Evolutionary conservation across 805 yeast species (phyloP).

Genomic region (Candida ulmi): DNA sequence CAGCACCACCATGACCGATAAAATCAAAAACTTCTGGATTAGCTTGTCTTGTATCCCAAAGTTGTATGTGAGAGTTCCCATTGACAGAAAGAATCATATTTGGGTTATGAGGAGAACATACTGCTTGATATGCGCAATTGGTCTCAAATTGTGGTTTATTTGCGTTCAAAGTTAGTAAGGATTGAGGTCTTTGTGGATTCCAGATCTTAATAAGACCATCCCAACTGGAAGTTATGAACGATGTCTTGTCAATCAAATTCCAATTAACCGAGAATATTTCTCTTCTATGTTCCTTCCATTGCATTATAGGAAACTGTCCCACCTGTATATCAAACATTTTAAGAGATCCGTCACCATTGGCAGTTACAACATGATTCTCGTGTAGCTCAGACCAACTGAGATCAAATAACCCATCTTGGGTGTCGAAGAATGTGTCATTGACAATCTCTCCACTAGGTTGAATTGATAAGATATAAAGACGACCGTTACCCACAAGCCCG

Average conservation of each 20-base stretch:
- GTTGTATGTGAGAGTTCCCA: constrained; percentile 66
- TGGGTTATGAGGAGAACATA: constrained; percentile 82
- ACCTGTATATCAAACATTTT: constrained; percentile 74
- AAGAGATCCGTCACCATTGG: constrained; percentile 87
- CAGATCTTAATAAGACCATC: constrained; percentile 83
- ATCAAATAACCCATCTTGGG: constrained; percentile 91
- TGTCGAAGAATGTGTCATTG: constrained; percentile 60
- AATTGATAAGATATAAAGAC: constrained; percentile 65
- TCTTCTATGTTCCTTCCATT: constrained; percentile 69
- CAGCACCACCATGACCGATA: constrained; percentile 76
- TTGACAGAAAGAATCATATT: constrained; percentile 61
- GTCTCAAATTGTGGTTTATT: constrained; percentile 25
- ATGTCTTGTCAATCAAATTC: constrained; percentile 63
- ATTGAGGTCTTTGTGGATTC: constrained; percentile 55
- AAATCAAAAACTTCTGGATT: constrained; percentile 52
- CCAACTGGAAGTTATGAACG: constrained; percentile 82
- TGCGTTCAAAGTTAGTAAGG: constrained; percentile 50
- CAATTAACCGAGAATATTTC: constrained; percentile 74
- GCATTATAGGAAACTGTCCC: constrained; percentile 63
- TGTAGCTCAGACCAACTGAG: constrained; percentile 86
- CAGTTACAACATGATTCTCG: constrained; percentile 77
- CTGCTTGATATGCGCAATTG: constrained; percentile 73
- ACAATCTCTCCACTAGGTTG: constrained; percentile 56
- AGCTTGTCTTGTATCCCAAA: constrained; percentile 79
- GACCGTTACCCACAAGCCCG: constrained; percentile 93